Percentiles rank a stretch among this genome's conserved stretches.
These are phyloP conservation scores for Leptodontidium sp. DNA, from an alignment of 2,329 filamentous ascomycete species.

Conservation along the genomic window DNA sequence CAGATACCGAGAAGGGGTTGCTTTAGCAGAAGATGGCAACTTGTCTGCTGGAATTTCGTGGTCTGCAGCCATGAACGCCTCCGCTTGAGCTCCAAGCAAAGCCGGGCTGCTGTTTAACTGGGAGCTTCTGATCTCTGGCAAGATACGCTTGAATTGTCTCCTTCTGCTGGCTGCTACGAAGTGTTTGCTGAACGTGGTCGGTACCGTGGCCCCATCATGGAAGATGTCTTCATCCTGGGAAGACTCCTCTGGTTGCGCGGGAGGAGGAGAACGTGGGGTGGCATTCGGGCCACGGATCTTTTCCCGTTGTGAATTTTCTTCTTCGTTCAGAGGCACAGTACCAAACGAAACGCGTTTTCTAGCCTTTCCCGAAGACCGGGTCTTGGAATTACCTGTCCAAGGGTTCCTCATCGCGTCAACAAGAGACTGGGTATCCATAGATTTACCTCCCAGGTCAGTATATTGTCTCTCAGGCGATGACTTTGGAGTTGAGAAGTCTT, in stretches of 20 bases:
- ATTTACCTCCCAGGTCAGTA: not conserved
- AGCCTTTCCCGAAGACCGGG: slow-evolving; percentile 23
- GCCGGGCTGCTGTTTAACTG: slow-evolving; percentile 49
- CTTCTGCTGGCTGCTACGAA: slow-evolving; percentile 28
- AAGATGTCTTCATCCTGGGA: slow-evolving; percentile 31
- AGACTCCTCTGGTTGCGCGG: slow-evolving; percentile 19
- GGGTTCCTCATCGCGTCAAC: slow-evolving; percentile 41
- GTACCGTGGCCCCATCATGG: slow-evolving; percentile 31
- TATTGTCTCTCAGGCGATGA: slow-evolving; percentile 22
- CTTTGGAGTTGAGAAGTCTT: slow-evolving; percentile 36
- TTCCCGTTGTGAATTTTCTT: slow-evolving; percentile 17
- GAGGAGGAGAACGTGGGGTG: slow-evolving; percentile 36
- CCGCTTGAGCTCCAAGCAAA: slow-evolving; percentile 55
- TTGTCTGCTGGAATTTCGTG: slow-evolving; percentile 33
- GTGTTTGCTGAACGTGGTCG: slow-evolving; percentile 34
- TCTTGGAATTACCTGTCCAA: slow-evolving; percentile 38
- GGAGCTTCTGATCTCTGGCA: slow-evolving; percentile 26
- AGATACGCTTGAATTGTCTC: slow-evolving; percentile 31
- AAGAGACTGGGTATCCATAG: slow-evolving; percentile 39
- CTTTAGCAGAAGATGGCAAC: not conserved
- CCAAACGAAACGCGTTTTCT: slow-evolving; percentile 45
- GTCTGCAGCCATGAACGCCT: slow-evolving; percentile 59
- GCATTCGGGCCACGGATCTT: not conserved
- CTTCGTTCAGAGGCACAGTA: slow-evolving; percentile 23
- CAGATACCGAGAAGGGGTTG: slow-evolving; percentile 51